Conservation (phyloP, 2,329 filamentous ascomycete species). For the Trichoderma hamatum region DNA sequence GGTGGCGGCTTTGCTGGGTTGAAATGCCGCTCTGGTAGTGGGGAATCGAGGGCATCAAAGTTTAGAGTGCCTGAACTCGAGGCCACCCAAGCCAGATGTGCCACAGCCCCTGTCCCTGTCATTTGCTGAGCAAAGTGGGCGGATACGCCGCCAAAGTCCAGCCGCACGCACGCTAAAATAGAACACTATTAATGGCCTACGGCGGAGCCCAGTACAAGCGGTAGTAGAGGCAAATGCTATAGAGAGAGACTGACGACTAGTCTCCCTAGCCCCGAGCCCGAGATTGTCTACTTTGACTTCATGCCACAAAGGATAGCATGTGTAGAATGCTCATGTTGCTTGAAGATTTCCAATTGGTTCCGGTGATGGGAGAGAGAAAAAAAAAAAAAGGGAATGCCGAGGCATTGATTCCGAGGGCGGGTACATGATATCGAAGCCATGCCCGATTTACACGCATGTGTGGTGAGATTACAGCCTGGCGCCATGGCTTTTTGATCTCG, state of each 20-base stretch:
- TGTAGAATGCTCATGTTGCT: background rate
- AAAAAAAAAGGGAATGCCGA: background rate
- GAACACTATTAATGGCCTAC: background rate
- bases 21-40: constrained; percentile 6
- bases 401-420: background rate
- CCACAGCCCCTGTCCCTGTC: constrained; percentile 9
- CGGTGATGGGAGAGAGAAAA: background rate
- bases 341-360: background rate
- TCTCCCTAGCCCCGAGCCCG: background rate
- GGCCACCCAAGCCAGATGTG: background rate
- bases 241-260: background rate
- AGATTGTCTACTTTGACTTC: background rate
- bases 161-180: constrained; percentile 26
- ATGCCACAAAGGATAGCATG: background rate
- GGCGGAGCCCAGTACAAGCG: background rate
- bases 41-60: constrained; percentile 1
- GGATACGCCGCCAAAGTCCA: constrained; percentile 24
- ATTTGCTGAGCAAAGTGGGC: constrained; percentile 3
- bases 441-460: background rate
- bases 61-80: constrained; percentile 20
- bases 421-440: background rate
- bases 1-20: constrained; percentile 7
- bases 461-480: background rate
- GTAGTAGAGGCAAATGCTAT: background rate
- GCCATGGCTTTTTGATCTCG: background rate